These are phyloP conservation scores for Chaetothyriales sp. DNA, from an alignment of 2,329 filamentous ascomycete species.

Conservation along the genomic window DNA sequence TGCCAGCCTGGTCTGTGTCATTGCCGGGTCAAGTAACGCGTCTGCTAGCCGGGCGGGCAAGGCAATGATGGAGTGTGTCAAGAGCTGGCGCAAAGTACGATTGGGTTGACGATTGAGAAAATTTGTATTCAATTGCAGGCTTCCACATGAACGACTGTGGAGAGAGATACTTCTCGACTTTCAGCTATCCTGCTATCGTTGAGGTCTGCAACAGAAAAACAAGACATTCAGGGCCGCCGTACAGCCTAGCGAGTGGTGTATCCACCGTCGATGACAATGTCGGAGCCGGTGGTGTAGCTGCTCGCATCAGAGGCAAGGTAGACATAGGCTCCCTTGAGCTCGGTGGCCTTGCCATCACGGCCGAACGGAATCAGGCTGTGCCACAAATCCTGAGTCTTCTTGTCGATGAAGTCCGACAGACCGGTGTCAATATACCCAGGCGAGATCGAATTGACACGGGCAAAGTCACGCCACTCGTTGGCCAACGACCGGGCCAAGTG, in stretches of 20 bases:
- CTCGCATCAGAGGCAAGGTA: conserved; percentile 35
- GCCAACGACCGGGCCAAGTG: conserved; percentile 49
- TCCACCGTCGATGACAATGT: conserved; percentile 35
- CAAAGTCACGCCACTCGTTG: conserved; percentile 56
- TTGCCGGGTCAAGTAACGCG: conserved; percentile 11
- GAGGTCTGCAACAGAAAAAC: not conserved
- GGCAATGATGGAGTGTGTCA: conserved; percentile 21
- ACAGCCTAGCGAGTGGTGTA: conserved; percentile 29
- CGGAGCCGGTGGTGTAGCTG: conserved; percentile 35
- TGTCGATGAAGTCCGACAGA: conserved; percentile 45
- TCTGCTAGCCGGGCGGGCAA: conserved; percentile 13
- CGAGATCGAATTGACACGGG: conserved; percentile 52
- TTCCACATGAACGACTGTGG: not conserved
- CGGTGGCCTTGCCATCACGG: conserved; percentile 47
- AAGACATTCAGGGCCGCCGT: not conserved
- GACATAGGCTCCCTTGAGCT: conserved; percentile 46
- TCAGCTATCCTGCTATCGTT: not conserved
- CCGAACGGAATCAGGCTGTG: conserved; percentile 46
- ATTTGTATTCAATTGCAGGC: not conserved
- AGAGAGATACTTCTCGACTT: not conserved
- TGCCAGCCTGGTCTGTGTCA: conserved; percentile 16
- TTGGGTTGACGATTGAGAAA: conserved; percentile 9
- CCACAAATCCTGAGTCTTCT: conserved; percentile 44
- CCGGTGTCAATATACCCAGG: conserved; percentile 56
- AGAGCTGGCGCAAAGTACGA: conserved; percentile 20